A percentile compares a stretch with the other conserved stretches of the same genome.
Conservation (phyloP, 2,329 filamentous ascomycete species). For the Penicillium capsulatum region DNA sequence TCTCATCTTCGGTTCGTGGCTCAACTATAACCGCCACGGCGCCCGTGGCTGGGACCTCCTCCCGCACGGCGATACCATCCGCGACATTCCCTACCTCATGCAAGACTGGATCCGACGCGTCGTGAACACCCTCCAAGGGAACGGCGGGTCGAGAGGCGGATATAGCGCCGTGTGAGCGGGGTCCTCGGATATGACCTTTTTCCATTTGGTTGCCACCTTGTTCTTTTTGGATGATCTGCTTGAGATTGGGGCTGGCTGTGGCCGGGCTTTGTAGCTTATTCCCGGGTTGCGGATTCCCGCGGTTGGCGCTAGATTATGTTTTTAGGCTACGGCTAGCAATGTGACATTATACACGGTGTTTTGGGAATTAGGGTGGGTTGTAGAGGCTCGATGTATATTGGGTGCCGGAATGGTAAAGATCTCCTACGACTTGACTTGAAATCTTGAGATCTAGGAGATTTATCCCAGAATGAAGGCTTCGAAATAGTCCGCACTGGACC, state of each 20-base stretch:
- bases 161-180: conserved; percentile 76
- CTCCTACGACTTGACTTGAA: no score
- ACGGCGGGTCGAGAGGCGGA: conserved; percentile 73
- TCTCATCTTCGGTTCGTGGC: conserved; percentile 96
- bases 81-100: conserved; percentile 85
- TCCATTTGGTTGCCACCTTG: background rate
- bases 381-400: no score
- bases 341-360: no score
- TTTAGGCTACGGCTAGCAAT: no score
- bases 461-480: no score
- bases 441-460: no score
- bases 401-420: no score
- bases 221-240: background rate
- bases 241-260: background rate
- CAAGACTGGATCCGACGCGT: conserved; percentile 82
- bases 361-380: no score
- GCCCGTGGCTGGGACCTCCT: conserved; percentile 92
- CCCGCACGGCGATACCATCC: conserved; percentile 85
- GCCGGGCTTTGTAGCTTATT: no score
- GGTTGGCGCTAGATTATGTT: no score
- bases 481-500: no score
- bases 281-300: no score
- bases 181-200: background rate
- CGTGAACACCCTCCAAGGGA: conserved; percentile 75
- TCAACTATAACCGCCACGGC: conserved; percentile 97